Base-by-base conservation (phyloP, 2,329 filamentous ascomycete genomes). In the Epichloe hybrida region DNA sequence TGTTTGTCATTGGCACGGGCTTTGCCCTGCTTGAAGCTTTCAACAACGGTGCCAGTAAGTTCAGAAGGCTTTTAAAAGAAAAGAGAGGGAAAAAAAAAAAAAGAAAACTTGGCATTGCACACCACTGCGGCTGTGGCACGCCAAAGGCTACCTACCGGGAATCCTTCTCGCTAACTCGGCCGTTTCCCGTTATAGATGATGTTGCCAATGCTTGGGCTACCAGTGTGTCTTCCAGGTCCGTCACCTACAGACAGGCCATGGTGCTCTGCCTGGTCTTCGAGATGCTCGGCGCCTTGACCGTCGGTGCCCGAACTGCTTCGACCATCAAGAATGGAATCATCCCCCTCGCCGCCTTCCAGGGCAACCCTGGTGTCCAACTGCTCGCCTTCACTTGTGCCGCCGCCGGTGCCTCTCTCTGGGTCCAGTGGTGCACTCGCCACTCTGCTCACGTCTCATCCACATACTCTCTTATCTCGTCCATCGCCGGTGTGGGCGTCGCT, bases 151-250 rank as follows among this genome's bases (percentile, higher is more conserved):
- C 27, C 27, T 11, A 31, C 31, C 8, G 9, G 9, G 17, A 8
- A 37, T 13, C 44, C 11, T 23, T 34, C 21, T 39, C 37, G 51
- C 53, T 59, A 20, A 58, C 53, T 27, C 20, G 48, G 31, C 20
- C 23, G 7, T 12, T 9, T 13, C n/a, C 31, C 21, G 37, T 20
- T 15, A 49, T 53, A 84, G 81, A 89, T 67, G 86, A 90, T 84
- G 86, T 91, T 52, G 86, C 86, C 62, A 91, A 91, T 69, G 72
- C 86, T 48, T 90, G 84, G 83, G 86, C 86, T 7, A 90, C 86
- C 59, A 84, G 79, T 42, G 57, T 90, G 53, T 89, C 86, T 20
- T 89, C 86, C n/a, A 72, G 86, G 50, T 89, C 86, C 57, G 74
- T 88, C 61, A 73, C 81, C 2, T 85, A 87, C 69, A 68, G 77